Evolutionary conservation across 176 grass and related monocot species (phyloP).

Genomic region (Guadua angustifolia): DNA sequence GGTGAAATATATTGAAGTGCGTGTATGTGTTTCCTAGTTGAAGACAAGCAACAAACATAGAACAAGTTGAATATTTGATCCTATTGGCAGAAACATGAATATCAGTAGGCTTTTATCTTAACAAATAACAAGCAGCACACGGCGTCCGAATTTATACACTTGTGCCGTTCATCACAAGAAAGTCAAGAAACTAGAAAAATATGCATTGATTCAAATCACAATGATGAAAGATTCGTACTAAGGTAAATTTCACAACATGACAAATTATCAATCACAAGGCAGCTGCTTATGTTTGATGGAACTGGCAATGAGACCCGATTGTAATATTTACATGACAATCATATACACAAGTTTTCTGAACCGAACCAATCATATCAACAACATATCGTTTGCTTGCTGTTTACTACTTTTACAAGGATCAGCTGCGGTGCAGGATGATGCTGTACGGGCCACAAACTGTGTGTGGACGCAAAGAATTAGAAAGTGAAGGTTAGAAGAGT

Average conservation of each 20-base stretch:
- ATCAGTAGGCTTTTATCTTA: neutral
- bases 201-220: neutral
- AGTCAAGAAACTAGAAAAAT: neutral
- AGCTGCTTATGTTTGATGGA: slow-evolving; percentile 25
- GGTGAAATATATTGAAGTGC: neutral
- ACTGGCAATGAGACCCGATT: slow-evolving; percentile 31
- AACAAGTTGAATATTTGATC: neutral
- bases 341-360: slow-evolving; percentile 35
- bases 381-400: slow-evolving; percentile 5
- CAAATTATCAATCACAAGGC: slow-evolving; percentile 43
- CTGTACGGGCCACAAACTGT: slow-evolving; percentile 1
- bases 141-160: neutral
- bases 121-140: neutral
- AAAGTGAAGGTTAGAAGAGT: slow-evolving; percentile 27
- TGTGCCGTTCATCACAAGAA: neutral
- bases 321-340: slow-evolving; percentile 50
- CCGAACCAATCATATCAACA: slow-evolving; percentile 28
- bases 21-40: neutral
- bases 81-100: neutral
- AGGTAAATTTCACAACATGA: slow-evolving; percentile 41
- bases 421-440: neutral
- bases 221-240: neutral
- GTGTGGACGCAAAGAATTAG: neutral
- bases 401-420: slow-evolving; percentile 38
- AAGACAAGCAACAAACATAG: neutral